Evolutionary conservation across 1,284 basidiomycete species (phyloP), one percentile per base, ranked within the genome.

Genomic region (Ustilago bromivora): DNA sequence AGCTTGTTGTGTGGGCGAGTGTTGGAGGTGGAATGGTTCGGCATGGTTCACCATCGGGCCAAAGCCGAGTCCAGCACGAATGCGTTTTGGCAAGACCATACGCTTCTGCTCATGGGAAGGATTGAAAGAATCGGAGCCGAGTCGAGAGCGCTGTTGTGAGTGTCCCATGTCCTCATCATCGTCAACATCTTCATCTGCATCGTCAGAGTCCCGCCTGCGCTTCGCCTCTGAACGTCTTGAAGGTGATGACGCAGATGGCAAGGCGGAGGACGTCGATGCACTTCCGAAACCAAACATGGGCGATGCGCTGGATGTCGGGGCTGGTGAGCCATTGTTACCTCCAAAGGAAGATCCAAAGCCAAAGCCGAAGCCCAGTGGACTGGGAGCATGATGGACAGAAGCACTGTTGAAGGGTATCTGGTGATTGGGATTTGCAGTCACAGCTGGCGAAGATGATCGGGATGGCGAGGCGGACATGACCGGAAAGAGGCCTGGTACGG

Each of bases 361-460:
- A 35, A 81, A 81, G 2, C 79, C 79, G 35, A 81, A 81, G n/a
- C 73, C 77, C 15, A 81, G 69, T 19, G 73, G 77, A 51, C 66
- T 73, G 17, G 79, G 79, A 28, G 71, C 77, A 73, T 81, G 79
- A 19, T 81, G 76, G 8, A 79, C 78, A 0, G 78, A 75, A 12
- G 79, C 75, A 34, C 62, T 63, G 57, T 74, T 73, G 56, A 81
- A 81, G 13, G 79, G 79, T n/a, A 81, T 79, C 49, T 79, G 79
- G 49, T 76, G 79, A 34, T 64, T 76, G 10, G 74, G 64, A 23
- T 61, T 62, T 32, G 61, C 61, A n/a, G 69, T 56, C 32, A 76
- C 65, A 4, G 74, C 69, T 17, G 74, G 74, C 17, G 74, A 76
- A 13, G 74, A 76, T n/a, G 74, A 76, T 23, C 74, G 58, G 4